These are phyloP conservation scores for Aegilops bicornis DNA, from an alignment of 176 grass and related monocot genomes.

Conservation along the genomic window DNA sequence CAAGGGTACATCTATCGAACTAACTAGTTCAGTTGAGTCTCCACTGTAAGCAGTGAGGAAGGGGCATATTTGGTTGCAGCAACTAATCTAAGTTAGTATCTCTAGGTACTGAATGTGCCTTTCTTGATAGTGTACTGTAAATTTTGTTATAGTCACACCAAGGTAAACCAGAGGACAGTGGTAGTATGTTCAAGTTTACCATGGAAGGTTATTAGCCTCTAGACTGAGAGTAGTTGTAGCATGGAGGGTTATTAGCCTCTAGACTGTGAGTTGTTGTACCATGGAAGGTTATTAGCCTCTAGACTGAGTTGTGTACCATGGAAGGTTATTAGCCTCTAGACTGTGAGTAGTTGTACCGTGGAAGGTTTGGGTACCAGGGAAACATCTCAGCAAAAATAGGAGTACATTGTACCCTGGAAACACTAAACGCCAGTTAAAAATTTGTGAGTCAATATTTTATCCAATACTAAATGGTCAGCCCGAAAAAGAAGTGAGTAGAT, in stretches of 20 bases:
- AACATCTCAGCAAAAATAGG: neutral
- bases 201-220: neutral
- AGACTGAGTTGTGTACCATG: neutral
- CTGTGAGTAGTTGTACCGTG: neutral
- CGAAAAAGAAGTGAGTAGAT: neutral
- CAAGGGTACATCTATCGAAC: neutral
- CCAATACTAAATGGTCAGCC: neutral
- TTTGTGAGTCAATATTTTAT: neutral
- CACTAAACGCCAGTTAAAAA: neutral
- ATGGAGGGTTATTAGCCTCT: neutral
- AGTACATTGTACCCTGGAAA: neutral
- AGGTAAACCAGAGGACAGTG: neutral
- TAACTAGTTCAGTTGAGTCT: neutral
- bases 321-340: no score
- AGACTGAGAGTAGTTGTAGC: no score
- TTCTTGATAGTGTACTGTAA: slow-evolving; percentile 19
- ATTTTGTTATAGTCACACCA: slow-evolving; percentile 15
- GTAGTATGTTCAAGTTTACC: neutral
- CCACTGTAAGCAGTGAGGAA: neutral
- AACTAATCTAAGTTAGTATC: no score
- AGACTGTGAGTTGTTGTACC: neutral
- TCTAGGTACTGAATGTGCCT: neutral
- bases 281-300: neutral
- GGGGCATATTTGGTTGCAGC: neutral
- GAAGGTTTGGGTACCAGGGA: neutral